Percentiles rank a stretch among this genome's conserved stretches.
Evolutionary conservation across 768 basidiomycete genomes (phyloP).

Genomic region (Mycena capillaripes): DNA sequence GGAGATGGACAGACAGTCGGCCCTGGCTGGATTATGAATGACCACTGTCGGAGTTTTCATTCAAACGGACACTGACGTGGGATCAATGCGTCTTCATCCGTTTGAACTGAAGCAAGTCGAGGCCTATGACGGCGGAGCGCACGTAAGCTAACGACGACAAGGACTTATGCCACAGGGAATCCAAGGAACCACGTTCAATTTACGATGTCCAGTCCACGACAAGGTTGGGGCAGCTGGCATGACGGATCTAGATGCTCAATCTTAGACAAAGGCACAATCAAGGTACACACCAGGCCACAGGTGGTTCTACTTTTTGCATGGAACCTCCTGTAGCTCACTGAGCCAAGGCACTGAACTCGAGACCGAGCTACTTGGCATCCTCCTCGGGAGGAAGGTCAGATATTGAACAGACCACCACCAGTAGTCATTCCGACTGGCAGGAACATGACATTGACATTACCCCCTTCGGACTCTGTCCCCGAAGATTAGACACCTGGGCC

Average conservation of each 20-base stretch:
- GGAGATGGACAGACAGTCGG: too few species aligned
- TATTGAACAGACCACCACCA: constrained; percentile 16
- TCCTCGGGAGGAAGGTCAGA: constrained; percentile 19
- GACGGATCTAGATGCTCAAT: constrained; percentile 14
- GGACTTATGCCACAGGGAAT: too few species aligned
- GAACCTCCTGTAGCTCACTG: constrained; percentile 12
- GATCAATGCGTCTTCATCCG: too few species aligned
- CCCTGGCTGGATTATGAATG: too few species aligned
- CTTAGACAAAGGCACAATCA: constrained; percentile 19
- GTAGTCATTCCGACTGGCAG: constrained; percentile 15
- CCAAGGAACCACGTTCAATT: constrained; percentile 11
- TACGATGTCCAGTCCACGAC: constrained; percentile 12
- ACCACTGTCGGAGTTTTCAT: too few species aligned
- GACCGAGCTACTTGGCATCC: constrained; percentile 20
- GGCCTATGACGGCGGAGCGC: too few species aligned
- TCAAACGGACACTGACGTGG: too few species aligned
- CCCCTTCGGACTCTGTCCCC: constrained; percentile 7
- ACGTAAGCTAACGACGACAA: too few species aligned
- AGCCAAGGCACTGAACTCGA: constrained; percentile 17
- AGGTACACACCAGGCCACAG: constrained; percentile 20
- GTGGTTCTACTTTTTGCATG: constrained; percentile 21
- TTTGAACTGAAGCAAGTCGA: too few species aligned
- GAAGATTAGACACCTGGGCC: constrained; percentile 15
- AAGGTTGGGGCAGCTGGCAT: constrained; percentile 16
- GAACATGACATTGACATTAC: constrained; percentile 16